A percentile compares a stretch with the other conserved stretches of the same genome.
Conservation (phyloP, 2,329 filamentous ascomycete species). For the Mycocentrospora acerina region DNA sequence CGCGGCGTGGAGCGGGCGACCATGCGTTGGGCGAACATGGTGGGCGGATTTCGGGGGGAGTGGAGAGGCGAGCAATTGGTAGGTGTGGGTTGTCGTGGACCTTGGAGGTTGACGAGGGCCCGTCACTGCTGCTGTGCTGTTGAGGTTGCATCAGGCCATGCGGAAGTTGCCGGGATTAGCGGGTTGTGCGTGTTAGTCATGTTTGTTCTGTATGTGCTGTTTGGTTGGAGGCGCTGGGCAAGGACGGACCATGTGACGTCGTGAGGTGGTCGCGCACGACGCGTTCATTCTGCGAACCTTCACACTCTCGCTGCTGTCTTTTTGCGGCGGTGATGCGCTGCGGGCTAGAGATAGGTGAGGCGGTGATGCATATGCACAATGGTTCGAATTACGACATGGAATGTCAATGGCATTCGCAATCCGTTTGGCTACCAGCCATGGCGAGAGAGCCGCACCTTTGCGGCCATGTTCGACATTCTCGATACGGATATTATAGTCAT, state of each 20-base stretch:
- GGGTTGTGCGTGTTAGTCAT: slow-evolving; percentile 16
- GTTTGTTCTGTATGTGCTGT: slow-evolving; percentile 17
- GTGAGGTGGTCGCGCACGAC: slow-evolving; percentile 8
- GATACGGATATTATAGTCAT: slow-evolving; percentile 92
- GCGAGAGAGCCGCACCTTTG: slow-evolving; percentile 49
- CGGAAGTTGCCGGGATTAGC: slow-evolving; percentile 12
- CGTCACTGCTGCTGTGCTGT: no score
- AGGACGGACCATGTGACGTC: slow-evolving; percentile 24
- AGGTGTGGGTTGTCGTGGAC: slow-evolving; percentile 14
- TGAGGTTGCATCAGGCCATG: slow-evolving; percentile 14
- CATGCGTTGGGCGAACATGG: slow-evolving; percentile 39
- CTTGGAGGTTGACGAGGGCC: no score
- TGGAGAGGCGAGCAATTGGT: slow-evolving; percentile 32
- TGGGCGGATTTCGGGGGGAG: slow-evolving; percentile 20
- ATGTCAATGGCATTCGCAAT: slow-evolving; percentile 57
- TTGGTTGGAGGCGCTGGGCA: background rate
- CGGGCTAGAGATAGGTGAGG: no score
- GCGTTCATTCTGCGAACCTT: no score
- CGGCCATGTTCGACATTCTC: slow-evolving; percentile 87
- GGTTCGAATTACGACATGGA: slow-evolving; percentile 72
- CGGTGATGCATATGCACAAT: slow-evolving; percentile 45
- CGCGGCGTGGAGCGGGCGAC: slow-evolving; percentile 54
- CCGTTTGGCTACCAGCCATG: slow-evolving; percentile 57
- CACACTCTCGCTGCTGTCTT: no score
- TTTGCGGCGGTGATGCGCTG: no score